These are phyloP conservation scores for Hypocrella siamensis DNA, from an alignment of 2,329 filamentous ascomycete genomes.

Conservation along the genomic window DNA sequence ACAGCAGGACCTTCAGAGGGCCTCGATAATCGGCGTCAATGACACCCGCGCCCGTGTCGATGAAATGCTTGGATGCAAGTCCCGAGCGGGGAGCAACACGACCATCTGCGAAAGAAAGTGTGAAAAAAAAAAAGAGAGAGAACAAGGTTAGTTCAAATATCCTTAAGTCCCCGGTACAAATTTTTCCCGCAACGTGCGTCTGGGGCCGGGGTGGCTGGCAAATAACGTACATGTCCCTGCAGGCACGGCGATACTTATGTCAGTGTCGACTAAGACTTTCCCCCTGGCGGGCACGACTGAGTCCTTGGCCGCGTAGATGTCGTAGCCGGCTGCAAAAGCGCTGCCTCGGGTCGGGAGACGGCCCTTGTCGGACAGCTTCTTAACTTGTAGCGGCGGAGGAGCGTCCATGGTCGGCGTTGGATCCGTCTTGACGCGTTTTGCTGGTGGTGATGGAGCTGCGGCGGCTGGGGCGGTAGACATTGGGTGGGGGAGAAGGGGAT, in stretches of 20 bases:
- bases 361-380: constrained; percentile 73
- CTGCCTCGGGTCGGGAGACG: constrained; percentile 76
- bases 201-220: no score
- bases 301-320: constrained; percentile 68
- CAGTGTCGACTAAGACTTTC: constrained; percentile 77
- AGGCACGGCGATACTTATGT: constrained; percentile 81
- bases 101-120: constrained; percentile 43
- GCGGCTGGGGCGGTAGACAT: constrained; percentile 31
- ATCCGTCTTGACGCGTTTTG: constrained; percentile 62
- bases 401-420: constrained; percentile 19
- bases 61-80: constrained; percentile 84
- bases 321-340: constrained; percentile 82
- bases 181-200: no score
- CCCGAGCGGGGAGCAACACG: constrained; percentile 84
- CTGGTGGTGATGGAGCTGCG: constrained; percentile 46
- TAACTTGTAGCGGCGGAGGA: constrained; percentile 58
- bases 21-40: constrained; percentile 97
- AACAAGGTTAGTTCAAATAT: neutral
- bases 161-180: no score
- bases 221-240: constrained; percentile 66
- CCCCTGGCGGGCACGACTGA: constrained; percentile 66
- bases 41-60: constrained; percentile 89
- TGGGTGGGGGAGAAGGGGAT: no score
- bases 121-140: neutral
- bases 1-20: constrained; percentile 83